Base-by-base conservation (phyloP, 2,329 filamentous ascomycete species). In the Cercospora janseana region DNA sequence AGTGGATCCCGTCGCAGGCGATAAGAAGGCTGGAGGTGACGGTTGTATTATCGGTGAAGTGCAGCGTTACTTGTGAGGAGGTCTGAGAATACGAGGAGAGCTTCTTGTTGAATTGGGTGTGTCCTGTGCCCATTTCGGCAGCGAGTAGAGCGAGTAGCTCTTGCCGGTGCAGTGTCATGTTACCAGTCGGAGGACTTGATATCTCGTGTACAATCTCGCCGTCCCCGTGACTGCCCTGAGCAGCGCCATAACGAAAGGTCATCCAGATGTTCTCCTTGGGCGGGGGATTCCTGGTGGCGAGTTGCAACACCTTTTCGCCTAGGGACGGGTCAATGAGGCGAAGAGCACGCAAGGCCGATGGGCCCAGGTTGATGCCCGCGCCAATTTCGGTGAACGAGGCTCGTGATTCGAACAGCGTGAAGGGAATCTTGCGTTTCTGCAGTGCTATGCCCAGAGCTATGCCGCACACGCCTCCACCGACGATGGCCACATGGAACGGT, bases 261-360 rank as follows among this genome's bases (percentile, higher is more conserved):
- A 75, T 71, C 68, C 68, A 75, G 5, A 67, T 56, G 5, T 67
- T 51, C 45, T 62, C 53, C 51, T 72, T 67, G n/a, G 56, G 60
- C 1, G 60, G 48, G 16, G 60, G 58, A 49, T 75, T 75, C 6
- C 58, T 60, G 0, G 72, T 75, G 16, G 67, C 69, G 0, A 71
- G 67, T 6, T 65, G 59, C 27, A 61, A 59, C 27, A 75, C 61
- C 16, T 55, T 57, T 9, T 65, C 60, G 23, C 58, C 58, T 2
- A 65, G 45, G 9, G 65, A 66, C 1, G 77, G 74, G 27, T 77
- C 74, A 51, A 83, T 68, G 89, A 97, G 79, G 83, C 96, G 65
- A 89, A 98, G 81, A 88, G 91, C 70, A 82, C 96, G 68, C 95
- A 97, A 86, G 86, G 87, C 72, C 83, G 85, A 73, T n/a, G 79